Conservation (phyloP, 352 stramenopile species). For the Phytophthora fragariaefolia region DNA sequence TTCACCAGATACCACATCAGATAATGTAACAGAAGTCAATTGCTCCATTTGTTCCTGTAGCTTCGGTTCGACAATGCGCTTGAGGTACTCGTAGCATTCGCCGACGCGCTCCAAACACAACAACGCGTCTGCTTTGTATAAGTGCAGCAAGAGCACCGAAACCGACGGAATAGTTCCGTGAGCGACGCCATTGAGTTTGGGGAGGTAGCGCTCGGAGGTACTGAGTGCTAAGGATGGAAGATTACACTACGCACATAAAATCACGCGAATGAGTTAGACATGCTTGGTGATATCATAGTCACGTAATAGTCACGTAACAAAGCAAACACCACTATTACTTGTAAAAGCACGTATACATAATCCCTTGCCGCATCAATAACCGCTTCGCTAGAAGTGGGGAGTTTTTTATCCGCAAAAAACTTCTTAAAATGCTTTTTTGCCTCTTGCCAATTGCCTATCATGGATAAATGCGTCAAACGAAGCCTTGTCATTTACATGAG, state of each 20-base stretch:
- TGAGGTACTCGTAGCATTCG: constrained; percentile 59
- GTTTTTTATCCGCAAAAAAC: constrained; percentile 18
- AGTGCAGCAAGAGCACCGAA: constrained; percentile 38
- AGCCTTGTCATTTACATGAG: no score
- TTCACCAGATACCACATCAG: constrained; percentile 26
- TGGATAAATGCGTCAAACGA: no score
- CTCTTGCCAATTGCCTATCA: constrained; percentile 45
- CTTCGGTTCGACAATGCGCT: constrained; percentile 38
- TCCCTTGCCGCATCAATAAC: constrained; percentile 31
- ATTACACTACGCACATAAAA: constrained; percentile 44
- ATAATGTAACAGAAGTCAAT: not conserved
- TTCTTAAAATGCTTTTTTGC: constrained; percentile 54
- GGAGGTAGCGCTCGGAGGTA: constrained; percentile 49
- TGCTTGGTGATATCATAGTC: not conserved
- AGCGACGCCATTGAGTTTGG: not conserved
- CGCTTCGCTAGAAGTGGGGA: not conserved
- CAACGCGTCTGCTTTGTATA: constrained; percentile 81
- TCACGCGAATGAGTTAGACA: not conserved
- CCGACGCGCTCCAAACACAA: constrained; percentile 77
- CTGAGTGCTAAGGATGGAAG: constrained; percentile 53
- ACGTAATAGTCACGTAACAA: not conserved
- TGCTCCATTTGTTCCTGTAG: constrained; percentile 22
- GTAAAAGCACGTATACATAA: constrained; percentile 72
- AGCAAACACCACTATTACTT: constrained; percentile 36
- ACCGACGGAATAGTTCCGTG: not conserved